phyloP scores from a whole-genome alignment of 768 basidiomycete species.

The Mycena epipterygia region DNA sequence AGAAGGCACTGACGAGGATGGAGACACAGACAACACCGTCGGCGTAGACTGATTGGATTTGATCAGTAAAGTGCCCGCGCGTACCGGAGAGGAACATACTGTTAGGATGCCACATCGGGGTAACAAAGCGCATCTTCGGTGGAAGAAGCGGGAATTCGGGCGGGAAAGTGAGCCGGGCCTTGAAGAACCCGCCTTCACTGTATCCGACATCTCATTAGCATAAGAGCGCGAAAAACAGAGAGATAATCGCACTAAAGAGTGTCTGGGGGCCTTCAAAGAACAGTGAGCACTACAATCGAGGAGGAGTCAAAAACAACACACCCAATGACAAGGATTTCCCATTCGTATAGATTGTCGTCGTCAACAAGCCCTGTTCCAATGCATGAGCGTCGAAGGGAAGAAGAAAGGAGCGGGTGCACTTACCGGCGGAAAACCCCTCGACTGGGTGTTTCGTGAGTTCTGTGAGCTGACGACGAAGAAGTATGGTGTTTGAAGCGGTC shows the following conservation, averaged over 20 bases:
- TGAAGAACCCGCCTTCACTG: conserved; percentile 97
- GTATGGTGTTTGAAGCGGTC: conserved; percentile 64
- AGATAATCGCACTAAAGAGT: conserved; percentile 82
- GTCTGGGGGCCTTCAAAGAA: conserved; percentile 80
- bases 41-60: conserved; percentile 79
- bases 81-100: conserved; percentile 65
- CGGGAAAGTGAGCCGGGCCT: conserved; percentile 91
- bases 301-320: conserved; percentile 52
- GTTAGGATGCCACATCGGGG: conserved; percentile 98
- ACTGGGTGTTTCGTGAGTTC: conserved; percentile 95
- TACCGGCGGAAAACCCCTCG: conserved; percentile 96
- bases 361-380: conserved; percentile 84
- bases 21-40: conserved; percentile 97
- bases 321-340: conserved; percentile 98
- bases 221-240: neutral
- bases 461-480: conserved; percentile 82
- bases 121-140: conserved; percentile 96
- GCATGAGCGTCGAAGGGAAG: conserved; percentile 44
- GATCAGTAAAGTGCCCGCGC: conserved; percentile 19
- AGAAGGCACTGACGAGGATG: conserved; percentile 75
- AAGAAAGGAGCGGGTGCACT: conserved; percentile 43
- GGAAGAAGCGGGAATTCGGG: conserved; percentile 91
- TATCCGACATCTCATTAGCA: conserved; percentile 28
- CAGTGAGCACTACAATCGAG: conserved; percentile 37
- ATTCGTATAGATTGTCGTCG: conserved; percentile 94